Evolutionary conservation across 192 early-diverging fungal genomes (phyloP).

Genomic region (Gigaspora rosea): DNA sequence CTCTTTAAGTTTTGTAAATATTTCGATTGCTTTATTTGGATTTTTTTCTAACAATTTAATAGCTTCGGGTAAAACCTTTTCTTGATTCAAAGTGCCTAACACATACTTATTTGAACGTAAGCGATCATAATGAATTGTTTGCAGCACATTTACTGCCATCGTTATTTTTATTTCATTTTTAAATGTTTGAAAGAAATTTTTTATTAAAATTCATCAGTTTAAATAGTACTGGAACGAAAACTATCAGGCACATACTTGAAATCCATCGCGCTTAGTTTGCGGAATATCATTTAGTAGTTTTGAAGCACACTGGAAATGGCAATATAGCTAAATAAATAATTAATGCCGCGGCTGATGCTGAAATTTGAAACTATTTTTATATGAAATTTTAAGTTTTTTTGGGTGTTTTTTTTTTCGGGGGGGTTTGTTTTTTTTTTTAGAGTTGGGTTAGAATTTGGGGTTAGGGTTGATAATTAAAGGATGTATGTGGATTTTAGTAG

Average conservation of each 20-base stretch:
- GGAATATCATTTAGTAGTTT: conserved; percentile 61
- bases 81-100: conserved; percentile 49
- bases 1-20: conserved; percentile 49
- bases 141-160: conserved; percentile 50
- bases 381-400: no score
- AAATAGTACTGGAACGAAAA: neutral
- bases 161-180: neutral
- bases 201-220: neutral
- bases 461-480: no score
- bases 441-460: no score
- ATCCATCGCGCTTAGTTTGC: conserved; percentile 55
- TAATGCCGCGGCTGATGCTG: no score
- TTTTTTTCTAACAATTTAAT: conserved; percentile 47
- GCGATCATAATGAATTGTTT: conserved; percentile 45
- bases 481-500: no score
- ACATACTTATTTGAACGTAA: conserved; percentile 50
- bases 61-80: conserved; percentile 50
- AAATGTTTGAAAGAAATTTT: neutral
- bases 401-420: no score
- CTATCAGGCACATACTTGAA: conserved; percentile 38
- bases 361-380: no score
- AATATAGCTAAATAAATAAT: neutral
- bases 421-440: no score
- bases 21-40: conserved; percentile 46
- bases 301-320: conserved; percentile 38